These are phyloP conservation scores for Kitagawia praeruptora DNA, from an alignment of 129 eudicot species.

Conservation along the genomic window DNA sequence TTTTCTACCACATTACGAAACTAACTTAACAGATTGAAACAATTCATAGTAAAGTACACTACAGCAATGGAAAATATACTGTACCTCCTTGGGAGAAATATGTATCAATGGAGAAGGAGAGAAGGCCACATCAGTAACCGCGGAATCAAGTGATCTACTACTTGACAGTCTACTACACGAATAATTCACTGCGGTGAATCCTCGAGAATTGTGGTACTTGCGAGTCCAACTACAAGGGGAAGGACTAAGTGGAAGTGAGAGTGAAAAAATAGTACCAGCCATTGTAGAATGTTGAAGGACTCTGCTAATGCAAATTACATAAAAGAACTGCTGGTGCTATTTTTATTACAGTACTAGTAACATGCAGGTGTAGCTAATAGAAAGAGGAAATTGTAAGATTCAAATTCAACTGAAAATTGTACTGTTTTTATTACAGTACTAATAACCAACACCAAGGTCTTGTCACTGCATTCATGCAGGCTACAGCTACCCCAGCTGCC, in stretches of 20 bases:
- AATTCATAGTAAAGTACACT: neutral
- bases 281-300: neutral
- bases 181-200: neutral
- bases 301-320: neutral
- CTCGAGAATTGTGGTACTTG: neutral
- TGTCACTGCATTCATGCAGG: neutral
- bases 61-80: neutral
- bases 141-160: neutral
- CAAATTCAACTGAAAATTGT: too few species aligned
- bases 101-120: slow-evolving; percentile 7
- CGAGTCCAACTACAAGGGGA: neutral
- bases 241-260: neutral
- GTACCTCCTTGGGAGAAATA: neutral
- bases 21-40: neutral
- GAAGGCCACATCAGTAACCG: neutral
- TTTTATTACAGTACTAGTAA: neutral
- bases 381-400: neutral
- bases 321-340: neutral
- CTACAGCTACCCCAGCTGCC: neutral
- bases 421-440: neutral
- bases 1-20: neutral
- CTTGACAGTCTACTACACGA: neutral
- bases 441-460: neutral
- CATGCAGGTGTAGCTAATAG: neutral
- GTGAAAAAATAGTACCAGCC: neutral